Evolutionary conservation across 768 basidiomycete genomes (phyloP), one percentile per base, ranked within the genome.

Genomic region (Crepidotus variabilis): DNA sequence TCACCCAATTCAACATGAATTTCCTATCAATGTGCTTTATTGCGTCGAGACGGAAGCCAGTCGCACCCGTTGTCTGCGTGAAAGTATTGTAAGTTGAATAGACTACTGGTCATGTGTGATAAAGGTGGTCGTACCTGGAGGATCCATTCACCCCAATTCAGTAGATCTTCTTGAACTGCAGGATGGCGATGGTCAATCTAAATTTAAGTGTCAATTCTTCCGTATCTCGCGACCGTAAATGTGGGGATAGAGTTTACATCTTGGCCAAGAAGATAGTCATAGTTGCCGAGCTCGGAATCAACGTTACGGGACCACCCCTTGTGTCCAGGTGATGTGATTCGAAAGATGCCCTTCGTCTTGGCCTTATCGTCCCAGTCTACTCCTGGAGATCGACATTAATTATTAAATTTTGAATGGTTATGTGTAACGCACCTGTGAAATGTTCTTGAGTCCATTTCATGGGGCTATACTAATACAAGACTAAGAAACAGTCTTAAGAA

Each of bases 101-200:
- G 10, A 59, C 33, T 51, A 48, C 43, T 7, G 24, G 49, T 43
- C 22, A 14, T 34, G 18, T 11, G 18, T 34, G 11, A 32, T 47
- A 21, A 55, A 51, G 20, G 21, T n/a, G 51, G 1, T 49, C 56
- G 22, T 54, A 75, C 77, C 57, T 78, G 74, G 16, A 94, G 69
- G 43, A 92, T 75, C 91, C 92, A 95, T 23, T 78, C 68, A 16
- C 88, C 88, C 94, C 94, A 96, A 1, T 78, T 70, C 13, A 83
- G 63, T 23, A 94, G 71, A 64, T 95, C 94, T 55, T 86, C 70
- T 52, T 81, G 80, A 16, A 94, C 92, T 4, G 80, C 88, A 9
- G 88, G 89, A 70, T 96, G 90, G 20, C 86, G 79, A 69, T 92
- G 86, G 68, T 94, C 87, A 62, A 94, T 88, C 90, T 92, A 33